Evolutionary conservation across 768 basidiomycete genomes (phyloP), one percentile per base, ranked within the genome.

Genomic region (Trametopsis cervina): DNA sequence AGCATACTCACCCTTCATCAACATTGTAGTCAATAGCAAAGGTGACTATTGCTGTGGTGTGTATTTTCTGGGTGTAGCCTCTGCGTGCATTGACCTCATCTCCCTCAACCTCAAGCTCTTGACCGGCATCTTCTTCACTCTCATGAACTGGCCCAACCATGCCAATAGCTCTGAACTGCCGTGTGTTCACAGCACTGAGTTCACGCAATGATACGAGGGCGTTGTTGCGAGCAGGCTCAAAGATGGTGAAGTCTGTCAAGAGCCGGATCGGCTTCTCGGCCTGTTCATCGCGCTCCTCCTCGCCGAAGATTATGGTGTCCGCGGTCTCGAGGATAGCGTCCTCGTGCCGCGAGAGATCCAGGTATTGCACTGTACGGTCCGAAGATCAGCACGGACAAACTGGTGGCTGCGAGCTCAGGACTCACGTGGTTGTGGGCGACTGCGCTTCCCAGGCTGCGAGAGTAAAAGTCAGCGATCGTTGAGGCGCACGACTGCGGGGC

Each of bases 61-160:
- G 66, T 33, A 87, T 49, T 38, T 62, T 60, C 44, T 54, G 47
- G 39, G 71, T 66, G 4, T 50, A 13, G 10, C 18, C 26, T 4
- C 9, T 15, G 17, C 24, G 15, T 15, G 25, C 27, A 4, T 33
- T 49, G 22, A 63, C 60, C 9, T 59, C 63, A 3, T 60, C 68
- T 21, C 63, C 63, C 2, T 62, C 67, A 1, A 64, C 50, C 4
- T 63, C 75, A 40, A 78, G 81, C 25, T 82, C 78, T 48, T 82
- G 77, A 0, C 74, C 82, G 18, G 74, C 78, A 44, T 83, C 82
- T 46, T 85, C 83, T 3, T 83, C 80, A 35, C 71, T 67, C 13
- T 68, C 66, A 39, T 71, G 73, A 26, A 66, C 66, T 0, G 80
- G 68, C 10, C 60, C 55, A 1, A 77, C 76, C n/a, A 62, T 54